phyloP scores from a whole-genome alignment of 768 basidiomycete genomes.

The Brasilioporus rufonigricans region DNA sequence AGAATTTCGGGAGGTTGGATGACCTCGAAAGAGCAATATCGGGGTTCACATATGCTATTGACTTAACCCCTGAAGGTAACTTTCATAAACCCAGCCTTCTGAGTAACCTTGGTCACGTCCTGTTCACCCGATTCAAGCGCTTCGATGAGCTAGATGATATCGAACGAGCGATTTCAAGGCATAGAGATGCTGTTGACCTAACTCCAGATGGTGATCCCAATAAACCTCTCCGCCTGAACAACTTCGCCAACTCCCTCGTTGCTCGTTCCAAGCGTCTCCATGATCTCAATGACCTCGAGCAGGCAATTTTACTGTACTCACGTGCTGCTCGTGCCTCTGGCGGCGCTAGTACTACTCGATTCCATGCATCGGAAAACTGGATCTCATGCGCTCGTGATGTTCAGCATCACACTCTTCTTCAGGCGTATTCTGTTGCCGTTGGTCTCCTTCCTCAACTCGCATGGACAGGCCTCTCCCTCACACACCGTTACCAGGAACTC shows the following conservation, averaged over 20 bases:
- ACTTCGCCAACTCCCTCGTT: not conserved
- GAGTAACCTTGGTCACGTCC: not conserved
- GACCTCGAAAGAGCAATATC: not conserved
- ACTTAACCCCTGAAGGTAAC: not conserved
- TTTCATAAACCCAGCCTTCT: not conserved
- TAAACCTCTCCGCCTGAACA: not conserved
- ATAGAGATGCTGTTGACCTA: not conserved
- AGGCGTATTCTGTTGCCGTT: not conserved
- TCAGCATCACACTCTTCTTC: not conserved
- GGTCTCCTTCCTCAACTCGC: too few relatives aligned
- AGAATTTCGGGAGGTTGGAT: not conserved
- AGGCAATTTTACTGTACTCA: not conserved
- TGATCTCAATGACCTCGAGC: not conserved
- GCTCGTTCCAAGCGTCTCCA: not conserved
- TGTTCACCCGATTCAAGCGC: not conserved
- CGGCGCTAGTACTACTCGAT: not conserved
- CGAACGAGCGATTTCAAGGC: too few relatives aligned
- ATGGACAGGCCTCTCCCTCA: not conserved
- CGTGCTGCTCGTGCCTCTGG: not conserved
- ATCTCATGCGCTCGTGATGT: not conserved
- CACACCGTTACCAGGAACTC: not conserved
- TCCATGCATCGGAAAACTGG: not conserved
- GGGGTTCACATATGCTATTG: not conserved
- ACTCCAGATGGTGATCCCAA: not conserved
- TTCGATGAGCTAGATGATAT: not conserved